Base-by-base conservation (phyloP, 192 early-diverging fungal species). In the Fimicolochytrium jonesii region DNA sequence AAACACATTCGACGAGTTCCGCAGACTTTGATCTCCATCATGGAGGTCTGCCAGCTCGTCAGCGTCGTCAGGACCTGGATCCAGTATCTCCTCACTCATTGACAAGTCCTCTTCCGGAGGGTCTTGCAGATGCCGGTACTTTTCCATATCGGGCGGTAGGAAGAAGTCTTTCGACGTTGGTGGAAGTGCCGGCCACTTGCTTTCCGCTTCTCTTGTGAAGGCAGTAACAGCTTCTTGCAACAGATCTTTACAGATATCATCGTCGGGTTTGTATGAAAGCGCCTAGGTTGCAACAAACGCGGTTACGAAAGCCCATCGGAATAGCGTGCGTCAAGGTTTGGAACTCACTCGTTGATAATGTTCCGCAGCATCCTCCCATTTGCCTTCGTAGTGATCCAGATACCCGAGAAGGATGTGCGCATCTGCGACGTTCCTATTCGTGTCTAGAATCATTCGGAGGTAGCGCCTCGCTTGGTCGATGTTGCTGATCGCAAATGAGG, bases 301-400 rank as follows among this genome's bases (percentile, higher is more conserved):
- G 6, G 7, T 7, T 23, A 9, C 7, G 13, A 20, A 48, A 18
- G 46, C 9, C 11, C 15, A 10, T 48, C 7, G 37, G 20, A 18
- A 18, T 18, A 18, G 6, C 11, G 5, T 6, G 25, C 9, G 5
- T 42, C 35, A 11, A 42, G 5, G 13, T 41, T 10, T 13, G 6
- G 6, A 6, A 56, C 55, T 5, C 31, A 54, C 82, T 50, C 74
- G 29, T 39, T 87, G 84, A 67, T 86, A 88, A 13, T 70, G 66
- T 25, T 59, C 67, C 13, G 86, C 72, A 3, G 87, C 87, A 17
- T 78, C 75, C 1, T 63, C 69, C 31, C 67, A 55, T 23, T 78
- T 39, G 23, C 77, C 71, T 59, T 73, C 68, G 25, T 78, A 65
- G 34, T 90, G 87, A 28, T 76, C 74, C 0, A 90, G 80, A 35